Conservation (phyloP, 176 grass and related monocot species). For the Bolboschoenus planiculmis region DNA sequence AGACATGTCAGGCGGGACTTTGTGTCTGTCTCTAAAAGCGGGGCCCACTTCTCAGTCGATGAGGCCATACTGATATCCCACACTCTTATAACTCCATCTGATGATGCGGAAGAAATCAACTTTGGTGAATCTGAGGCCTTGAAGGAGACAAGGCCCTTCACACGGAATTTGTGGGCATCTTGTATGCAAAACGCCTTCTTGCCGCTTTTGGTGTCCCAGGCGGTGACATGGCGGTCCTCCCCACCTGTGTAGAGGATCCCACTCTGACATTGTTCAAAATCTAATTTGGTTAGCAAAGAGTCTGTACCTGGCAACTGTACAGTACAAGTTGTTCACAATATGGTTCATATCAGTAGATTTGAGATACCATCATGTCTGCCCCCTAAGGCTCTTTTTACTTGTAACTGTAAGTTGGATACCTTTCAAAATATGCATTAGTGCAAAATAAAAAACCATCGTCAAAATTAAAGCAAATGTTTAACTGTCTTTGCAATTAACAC, state of each 20-base stretch:
- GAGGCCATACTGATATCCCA: conserved; percentile 68
- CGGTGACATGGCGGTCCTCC: conserved; percentile 61
- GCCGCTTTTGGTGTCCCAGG: conserved; percentile 76
- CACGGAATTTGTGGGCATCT: conserved; percentile 62
- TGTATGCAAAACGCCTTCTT: conserved; percentile 61
- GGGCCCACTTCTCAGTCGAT: conserved; percentile 48
- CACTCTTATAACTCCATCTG: conserved; percentile 77
- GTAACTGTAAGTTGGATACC: not conserved
- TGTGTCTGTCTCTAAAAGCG: conserved; percentile 71
- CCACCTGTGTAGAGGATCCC: conserved; percentile 67
- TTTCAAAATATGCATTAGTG: not conserved
- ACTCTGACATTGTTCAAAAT: conserved; percentile 36
- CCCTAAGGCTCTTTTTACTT: not conserved
- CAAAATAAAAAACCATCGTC: not conserved
- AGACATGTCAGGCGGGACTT: conserved; percentile 93
- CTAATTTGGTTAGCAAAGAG: not conserved
- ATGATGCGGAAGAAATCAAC: conserved; percentile 71
- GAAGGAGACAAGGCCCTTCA: conserved; percentile 72
- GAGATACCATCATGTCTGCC: not conserved
- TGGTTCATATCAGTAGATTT: not conserved
- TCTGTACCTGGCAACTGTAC: not conserved
- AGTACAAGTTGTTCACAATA: conserved; percentile 1
- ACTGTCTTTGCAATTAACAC: not conserved
- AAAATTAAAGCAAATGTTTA: not conserved
- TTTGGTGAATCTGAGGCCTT: conserved; percentile 44